Percentiles rank a stretch among this genome's conserved stretches.
These are phyloP conservation scores for Irpex lacteus DNA, from an alignment of 1,284 basidiomycete species.

Conservation along the genomic window DNA sequence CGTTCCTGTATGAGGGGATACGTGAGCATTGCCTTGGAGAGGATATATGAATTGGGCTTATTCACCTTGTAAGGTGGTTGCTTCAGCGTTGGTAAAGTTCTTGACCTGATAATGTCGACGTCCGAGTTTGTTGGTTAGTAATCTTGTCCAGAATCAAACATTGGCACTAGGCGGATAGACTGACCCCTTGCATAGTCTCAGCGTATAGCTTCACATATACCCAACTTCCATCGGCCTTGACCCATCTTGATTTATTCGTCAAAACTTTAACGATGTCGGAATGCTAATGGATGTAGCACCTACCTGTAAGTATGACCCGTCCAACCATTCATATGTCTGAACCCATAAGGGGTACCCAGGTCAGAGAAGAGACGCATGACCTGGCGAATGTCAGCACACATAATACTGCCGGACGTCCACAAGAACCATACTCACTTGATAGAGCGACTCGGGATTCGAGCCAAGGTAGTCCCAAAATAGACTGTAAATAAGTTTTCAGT, in stretches of 20 bases:
- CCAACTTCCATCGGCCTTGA: constrained; percentile 82
- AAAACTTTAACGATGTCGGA: not conserved
- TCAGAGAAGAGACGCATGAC: constrained; percentile 87
- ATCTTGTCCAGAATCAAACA: too few species aligned
- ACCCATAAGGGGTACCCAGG: constrained; percentile 86
- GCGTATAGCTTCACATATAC: constrained; percentile 79
- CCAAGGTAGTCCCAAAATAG: constrained; percentile 71
- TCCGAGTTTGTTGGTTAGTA: too few species aligned
- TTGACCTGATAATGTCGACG: constrained; percentile 9
- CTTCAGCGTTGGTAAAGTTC: constrained; percentile 17
- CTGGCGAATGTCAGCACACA: constrained; percentile 36
- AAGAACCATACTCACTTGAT: constrained; percentile 38
- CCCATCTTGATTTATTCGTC: constrained; percentile 49
- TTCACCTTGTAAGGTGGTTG: constrained; percentile 7
- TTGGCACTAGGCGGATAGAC: not conserved
- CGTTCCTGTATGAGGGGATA: not conserved
- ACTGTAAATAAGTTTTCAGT: constrained; percentile 24
- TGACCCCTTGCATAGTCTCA: constrained; percentile 20
- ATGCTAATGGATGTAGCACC: not conserved
- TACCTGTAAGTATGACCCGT: constrained; percentile 77
- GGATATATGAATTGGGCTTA: too few species aligned
- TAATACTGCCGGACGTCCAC: not conserved
- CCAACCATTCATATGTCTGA: constrained; percentile 82
- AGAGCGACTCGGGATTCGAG: constrained; percentile 88
- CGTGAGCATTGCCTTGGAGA: not conserved